phyloP scores from a whole-genome alignment of 306 rosid genomes.

The Alnus rubra region DNA sequence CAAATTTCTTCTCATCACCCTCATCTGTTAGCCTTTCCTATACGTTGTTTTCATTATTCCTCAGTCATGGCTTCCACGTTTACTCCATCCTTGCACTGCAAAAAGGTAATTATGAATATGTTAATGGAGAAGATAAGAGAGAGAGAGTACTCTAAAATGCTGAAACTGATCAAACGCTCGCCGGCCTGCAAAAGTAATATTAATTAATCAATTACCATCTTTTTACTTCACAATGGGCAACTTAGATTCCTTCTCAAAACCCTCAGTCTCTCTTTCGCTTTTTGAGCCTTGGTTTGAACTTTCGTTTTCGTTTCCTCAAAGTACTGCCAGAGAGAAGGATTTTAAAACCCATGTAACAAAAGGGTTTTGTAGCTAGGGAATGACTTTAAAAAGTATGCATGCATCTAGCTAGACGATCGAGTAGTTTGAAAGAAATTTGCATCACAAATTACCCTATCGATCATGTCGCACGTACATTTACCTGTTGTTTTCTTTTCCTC shows the following conservation, averaged over 20 bases:
- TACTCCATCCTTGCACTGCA: not conserved
- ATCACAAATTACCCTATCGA: not conserved
- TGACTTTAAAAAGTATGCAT: not conserved
- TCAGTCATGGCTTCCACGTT: not conserved
- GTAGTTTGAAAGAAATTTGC: not conserved
- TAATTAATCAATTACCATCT: not conserved
- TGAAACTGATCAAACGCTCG: not conserved
- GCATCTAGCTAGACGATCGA: not conserved
- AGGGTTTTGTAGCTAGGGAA: not conserved
- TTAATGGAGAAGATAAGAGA: not conserved
- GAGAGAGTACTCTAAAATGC: not conserved
- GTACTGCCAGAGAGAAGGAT: constrained; percentile 40
- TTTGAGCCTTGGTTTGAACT: constrained; percentile 57
- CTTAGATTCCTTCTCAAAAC: constrained; percentile 63
- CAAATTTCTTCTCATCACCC: not conserved
- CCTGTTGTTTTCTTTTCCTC: constrained; percentile 77
- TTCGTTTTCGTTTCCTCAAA: constrained; percentile 54
- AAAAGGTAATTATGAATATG: not conserved
- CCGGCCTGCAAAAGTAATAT: not conserved
- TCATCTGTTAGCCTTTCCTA: not conserved
- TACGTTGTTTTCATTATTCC: not conserved
- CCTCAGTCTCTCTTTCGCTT: constrained; percentile 57
- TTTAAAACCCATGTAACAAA: not conserved
- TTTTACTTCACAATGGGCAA: constrained; percentile 48
- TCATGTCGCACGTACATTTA: constrained; percentile 10